Conservation (phyloP, 768 basidiomycete genomes). For the Rhizopogon sp. region DNA sequence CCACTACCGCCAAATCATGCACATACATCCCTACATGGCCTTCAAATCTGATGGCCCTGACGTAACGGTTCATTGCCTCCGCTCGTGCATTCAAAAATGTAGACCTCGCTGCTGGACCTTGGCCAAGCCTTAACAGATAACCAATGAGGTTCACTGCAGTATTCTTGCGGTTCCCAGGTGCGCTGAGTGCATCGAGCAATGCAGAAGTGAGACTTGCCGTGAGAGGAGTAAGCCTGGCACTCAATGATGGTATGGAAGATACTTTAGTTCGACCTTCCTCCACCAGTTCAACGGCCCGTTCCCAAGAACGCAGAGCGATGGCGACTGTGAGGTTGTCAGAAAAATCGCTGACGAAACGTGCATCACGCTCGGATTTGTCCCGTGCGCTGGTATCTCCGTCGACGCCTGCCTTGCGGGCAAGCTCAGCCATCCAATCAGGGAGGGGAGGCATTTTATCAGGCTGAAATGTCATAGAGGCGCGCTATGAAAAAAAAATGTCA, state of each 20-base stretch:
- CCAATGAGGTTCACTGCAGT: conserved; percentile 66
- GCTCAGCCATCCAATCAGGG: conserved; percentile 75
- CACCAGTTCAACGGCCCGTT: conserved; percentile 76
- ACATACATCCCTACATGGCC: conserved; percentile 85
- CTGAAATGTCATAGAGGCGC: conserved; percentile 29
- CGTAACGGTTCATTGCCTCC: conserved; percentile 66
- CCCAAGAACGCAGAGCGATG: conserved; percentile 86
- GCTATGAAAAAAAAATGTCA: conserved; percentile 14
- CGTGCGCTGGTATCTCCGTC: conserved; percentile 44
- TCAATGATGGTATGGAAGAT: conserved; percentile 45
- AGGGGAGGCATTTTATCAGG: conserved; percentile 47
- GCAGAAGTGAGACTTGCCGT: conserved; percentile 65
- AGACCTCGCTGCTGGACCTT: conserved; percentile 71
- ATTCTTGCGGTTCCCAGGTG: conserved; percentile 73
- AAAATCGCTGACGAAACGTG: conserved; percentile 87
- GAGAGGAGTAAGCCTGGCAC: conserved; percentile 58
- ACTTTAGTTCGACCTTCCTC: conserved; percentile 79
- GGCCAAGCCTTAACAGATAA: conserved; percentile 69
- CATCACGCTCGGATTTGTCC: conserved; percentile 75
- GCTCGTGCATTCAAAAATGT: conserved; percentile 80
- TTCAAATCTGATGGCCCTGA: conserved; percentile 87
- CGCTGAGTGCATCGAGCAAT: conserved; percentile 68
- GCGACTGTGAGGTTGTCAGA: conserved; percentile 89
- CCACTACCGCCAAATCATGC: conserved; percentile 80
- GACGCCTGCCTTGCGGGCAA: conserved; percentile 50